Evolutionary conservation across 768 basidiomycete species (phyloP), one percentile per base, ranked within the genome.

Genomic region (Mycena sanguinolenta): DNA sequence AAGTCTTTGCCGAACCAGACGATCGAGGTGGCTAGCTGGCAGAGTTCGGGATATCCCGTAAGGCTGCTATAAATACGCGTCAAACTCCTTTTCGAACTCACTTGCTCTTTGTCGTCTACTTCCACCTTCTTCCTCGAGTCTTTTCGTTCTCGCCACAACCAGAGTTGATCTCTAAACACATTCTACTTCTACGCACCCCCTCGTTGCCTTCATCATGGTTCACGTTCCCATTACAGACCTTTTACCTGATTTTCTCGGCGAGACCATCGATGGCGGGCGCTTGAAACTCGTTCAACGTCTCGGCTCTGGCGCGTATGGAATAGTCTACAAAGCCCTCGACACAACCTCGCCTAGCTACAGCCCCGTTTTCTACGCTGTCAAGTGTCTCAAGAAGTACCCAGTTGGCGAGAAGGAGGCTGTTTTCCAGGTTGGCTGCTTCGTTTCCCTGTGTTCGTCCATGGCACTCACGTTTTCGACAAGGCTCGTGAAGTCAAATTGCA

Each of bases 241-340:
- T 76, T 53, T 68, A 23, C 89, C 87, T 70, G 82, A 89, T 72
- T 86, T 90, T 74, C 80, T 85, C 54, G 88, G 87, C 61, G 76
- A 79, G 58, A 73, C 77, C 27, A 19, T 70, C 39, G 58, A 81
- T 34, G 27, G 85, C 69, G 89, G 89, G 70, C 89, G 87, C 67
- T 86, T 92, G 75, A 84, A 85, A 73, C 85, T 96, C 72, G 77
- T 88, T 68, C 85, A 88, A 68, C 83, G 85, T 62, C 84, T 96
- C 65, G 95, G 93, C 59, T 84, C 88, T 57, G 95, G 95, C 25
- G 89, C 92, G 13, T 94, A 92, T 67, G 92, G 93, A 67, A 87
- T 89, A 55, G 93, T 95, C 73, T 95, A 95, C 81, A 85, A 87
- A 62, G 94, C 92, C 32, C 77, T 90, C 58, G 90, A 93, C 77